A percentile compares a stretch with the other conserved stretches of the same genome.
phyloP scores from a whole-genome alignment of 192 early-diverging fungal species.

The Diversispora epigaea region DNA sequence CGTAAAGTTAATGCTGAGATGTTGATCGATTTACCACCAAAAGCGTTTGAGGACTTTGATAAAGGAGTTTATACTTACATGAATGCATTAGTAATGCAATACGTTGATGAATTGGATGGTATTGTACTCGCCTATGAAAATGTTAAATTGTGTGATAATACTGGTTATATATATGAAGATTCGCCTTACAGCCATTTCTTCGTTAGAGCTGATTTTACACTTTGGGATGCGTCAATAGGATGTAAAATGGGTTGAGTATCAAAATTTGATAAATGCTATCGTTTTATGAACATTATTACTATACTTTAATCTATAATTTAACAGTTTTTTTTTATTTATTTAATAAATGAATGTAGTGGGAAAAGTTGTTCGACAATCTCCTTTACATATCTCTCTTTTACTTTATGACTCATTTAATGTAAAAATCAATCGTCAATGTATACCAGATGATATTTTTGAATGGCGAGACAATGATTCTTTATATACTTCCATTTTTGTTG shows the following conservation, averaged over 20 bases:
- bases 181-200: conserved; percentile 10
- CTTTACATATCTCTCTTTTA: not conserved
- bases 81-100: not conserved
- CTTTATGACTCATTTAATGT: conserved; percentile 7
- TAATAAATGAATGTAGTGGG: not conserved
- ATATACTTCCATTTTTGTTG: not conserved
- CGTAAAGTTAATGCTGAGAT: not conserved
- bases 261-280: not conserved
- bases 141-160: not conserved
- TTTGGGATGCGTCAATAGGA: not conserved
- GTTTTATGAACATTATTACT: not conserved
- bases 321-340: not conserved
- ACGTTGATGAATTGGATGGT: not conserved
- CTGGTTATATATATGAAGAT: conserved; percentile 18
- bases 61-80: not conserved
- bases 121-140: conserved; percentile 2
- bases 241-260: not conserved
- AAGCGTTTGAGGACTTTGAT: not conserved
- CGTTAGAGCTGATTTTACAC: not conserved
- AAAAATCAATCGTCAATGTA: not conserved
- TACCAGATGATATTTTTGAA: conserved; percentile 4
- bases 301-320: not conserved
- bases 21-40: conserved; percentile 10
- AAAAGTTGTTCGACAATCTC: conserved; percentile 7
- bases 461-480: not conserved